phyloP scores from a whole-genome alignment of 148 eudicot species.

The Cornus kousa region DNA sequence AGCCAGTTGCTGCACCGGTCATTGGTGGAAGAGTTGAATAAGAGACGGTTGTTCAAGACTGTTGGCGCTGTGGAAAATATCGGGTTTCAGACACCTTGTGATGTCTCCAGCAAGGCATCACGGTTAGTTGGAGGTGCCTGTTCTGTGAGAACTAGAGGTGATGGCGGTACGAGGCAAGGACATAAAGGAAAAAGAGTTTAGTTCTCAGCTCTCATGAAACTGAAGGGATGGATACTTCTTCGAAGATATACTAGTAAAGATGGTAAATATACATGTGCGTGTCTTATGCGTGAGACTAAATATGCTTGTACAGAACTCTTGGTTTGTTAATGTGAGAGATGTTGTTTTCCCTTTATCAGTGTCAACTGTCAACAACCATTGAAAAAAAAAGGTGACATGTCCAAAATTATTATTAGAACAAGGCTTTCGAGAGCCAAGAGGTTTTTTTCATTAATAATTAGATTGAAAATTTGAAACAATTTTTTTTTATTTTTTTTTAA shows the following conservation, averaged over 20 bases:
- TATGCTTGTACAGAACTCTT: neutral
- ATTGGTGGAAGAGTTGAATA: conserved; percentile 42
- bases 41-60: conserved; percentile 44
- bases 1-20: conserved; percentile 48
- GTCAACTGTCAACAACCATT: neutral
- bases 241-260: neutral
- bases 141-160: conserved; percentile 1
- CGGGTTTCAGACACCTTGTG: conserved; percentile 41
- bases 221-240: neutral
- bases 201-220: neutral
- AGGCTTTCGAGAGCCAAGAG: too few relatives aligned
- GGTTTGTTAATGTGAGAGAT: neutral
- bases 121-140: neutral
- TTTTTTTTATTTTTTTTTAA: too few relatives aligned
- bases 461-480: too few relatives aligned
- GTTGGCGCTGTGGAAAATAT: conserved; percentile 41
- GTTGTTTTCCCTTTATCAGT: neutral
- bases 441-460: too few relatives aligned
- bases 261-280: neutral
- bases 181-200: conserved; percentile 14
- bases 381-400: neutral
- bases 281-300: neutral
- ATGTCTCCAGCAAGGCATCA: conserved; percentile 15
- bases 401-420: neutral
- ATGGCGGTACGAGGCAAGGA: conserved; percentile 13